Evolutionary conservation across 2,329 filamentous ascomycete species (phyloP), one percentile per base, ranked within the genome.

Genomic region (Venturia carpophila): DNA sequence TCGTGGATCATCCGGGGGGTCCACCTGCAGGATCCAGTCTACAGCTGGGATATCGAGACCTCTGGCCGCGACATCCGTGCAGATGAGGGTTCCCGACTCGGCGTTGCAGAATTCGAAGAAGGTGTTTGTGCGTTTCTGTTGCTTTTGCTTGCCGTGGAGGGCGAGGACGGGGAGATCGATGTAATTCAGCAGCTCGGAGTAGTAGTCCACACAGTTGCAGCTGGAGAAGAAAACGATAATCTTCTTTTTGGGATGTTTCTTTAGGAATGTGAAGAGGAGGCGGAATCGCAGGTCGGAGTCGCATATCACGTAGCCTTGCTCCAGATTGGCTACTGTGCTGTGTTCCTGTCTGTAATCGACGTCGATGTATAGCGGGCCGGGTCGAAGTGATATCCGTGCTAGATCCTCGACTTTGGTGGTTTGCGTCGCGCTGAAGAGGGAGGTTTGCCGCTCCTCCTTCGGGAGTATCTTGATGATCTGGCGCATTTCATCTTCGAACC

Each of bases 321-420:
- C 93, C 13, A 99, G 81, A 13, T 92, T 92, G 68, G 92, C 91
- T 13, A 96, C 94, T 0, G 94, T 99, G 73, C 89, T 92, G 78
- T 91, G 90, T 76, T 95, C 87, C 78, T 95, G 90, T 72, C 87
- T 81, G 75, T 96, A 85, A 73, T 97, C 93, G 66, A 99, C 94
- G 73, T 97, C 97, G 82, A 99, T 94, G 78, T 97, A 97, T 15
- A 99, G 80, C 1, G 94, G 94, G 2, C 93, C 92, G 0, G 91
- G 88, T 43, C 92, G 86, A 60, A 99, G 83, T 5, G 94, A 99
- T 73, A 99, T 96, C 68, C 94, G 84, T 0, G 94, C 94, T 64
- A 99, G 83, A 76, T 99, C 94, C 78, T 97, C 93, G 70, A 99
- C 94, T 79, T 99, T 97, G 65, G 93, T 97, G 3, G 94, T 99